These are phyloP conservation scores for Pugionium dolabratum DNA, from an alignment of 345 rosid genomes.

Conservation along the genomic window DNA sequence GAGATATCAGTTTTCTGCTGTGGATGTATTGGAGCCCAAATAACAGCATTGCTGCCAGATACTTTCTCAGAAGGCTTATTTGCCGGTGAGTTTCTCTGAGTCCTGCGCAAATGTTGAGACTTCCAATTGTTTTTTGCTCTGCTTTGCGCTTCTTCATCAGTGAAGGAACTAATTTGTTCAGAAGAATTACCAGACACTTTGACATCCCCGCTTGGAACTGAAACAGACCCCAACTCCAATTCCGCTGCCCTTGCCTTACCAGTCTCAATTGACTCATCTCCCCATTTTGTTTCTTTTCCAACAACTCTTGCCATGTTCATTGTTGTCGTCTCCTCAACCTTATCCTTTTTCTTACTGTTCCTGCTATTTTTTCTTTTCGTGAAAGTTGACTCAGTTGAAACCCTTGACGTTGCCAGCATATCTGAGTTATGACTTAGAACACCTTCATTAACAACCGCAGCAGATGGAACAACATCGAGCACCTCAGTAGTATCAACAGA, in stretches of 20 bases:
- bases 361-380: conserved; percentile 61
- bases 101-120: conserved; percentile 67
- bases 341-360: conserved; percentile 63
- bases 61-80: conserved; percentile 58
- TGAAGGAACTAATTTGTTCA: conserved; percentile 49
- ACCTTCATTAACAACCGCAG: conserved; percentile 42
- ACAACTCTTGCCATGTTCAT: conserved; percentile 33
- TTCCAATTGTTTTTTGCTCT: conserved; percentile 62
- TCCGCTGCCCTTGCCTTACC: conserved; percentile 48
- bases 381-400: conserved; percentile 50
- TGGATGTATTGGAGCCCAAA: conserved; percentile 86
- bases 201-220: conserved; percentile 42
- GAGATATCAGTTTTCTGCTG: conserved; percentile 59
- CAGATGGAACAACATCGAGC: conserved; percentile 23
- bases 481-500: too few species aligned
- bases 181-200: conserved; percentile 51
- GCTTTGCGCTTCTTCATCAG: conserved; percentile 55
- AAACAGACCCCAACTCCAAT: conserved; percentile 27
- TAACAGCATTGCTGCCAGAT: conserved; percentile 55
- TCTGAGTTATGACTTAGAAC: conserved; percentile 43
- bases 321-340: conserved; percentile 56
- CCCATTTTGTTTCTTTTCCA: conserved; percentile 45
- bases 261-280: conserved; percentile 43
- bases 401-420: conserved; percentile 42
- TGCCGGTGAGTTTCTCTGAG: conserved; percentile 50